Conservation (phyloP, 2,329 filamentous ascomycete species). For the Zarea fungicola region DNA sequence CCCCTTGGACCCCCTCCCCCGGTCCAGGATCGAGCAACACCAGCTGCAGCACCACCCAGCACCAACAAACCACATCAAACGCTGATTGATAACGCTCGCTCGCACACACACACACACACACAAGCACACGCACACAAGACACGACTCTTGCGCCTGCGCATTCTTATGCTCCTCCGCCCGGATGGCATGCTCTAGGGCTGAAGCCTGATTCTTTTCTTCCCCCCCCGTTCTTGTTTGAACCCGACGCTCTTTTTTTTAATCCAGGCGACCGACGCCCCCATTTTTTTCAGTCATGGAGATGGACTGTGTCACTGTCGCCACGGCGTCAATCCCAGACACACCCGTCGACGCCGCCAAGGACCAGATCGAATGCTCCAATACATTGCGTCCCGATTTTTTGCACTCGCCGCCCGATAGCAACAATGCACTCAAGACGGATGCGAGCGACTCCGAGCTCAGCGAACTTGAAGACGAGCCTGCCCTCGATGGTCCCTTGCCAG, state of each 20-base stretch:
- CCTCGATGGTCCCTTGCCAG: constrained; percentile 26
- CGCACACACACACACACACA: no score
- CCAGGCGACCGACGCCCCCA: neutral
- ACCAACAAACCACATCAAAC: neutral
- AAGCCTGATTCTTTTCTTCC: constrained; percentile 27
- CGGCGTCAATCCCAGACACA: constrained; percentile 15
- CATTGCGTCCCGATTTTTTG: constrained; percentile 39
- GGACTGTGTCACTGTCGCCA: constrained; percentile 2
- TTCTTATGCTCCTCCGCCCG: constrained; percentile 7
- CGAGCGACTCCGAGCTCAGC: constrained; percentile 61
- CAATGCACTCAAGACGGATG: constrained; percentile 53
- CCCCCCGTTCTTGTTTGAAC: constrained; percentile 2
- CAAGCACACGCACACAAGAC: no score
- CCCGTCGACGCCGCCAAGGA: constrained; percentile 23
- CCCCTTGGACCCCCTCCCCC: no score
- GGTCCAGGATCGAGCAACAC: constrained; percentile 12
- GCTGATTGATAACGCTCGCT: constrained; percentile 6
- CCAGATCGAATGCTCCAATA: constrained; percentile 32
- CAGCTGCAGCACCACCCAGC: constrained; percentile 9
- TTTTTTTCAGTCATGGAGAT: constrained; percentile 5
- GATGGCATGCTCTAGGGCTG: constrained; percentile 32
- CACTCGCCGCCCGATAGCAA: constrained; percentile 62
- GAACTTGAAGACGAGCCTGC: constrained; percentile 55
- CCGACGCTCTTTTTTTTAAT: constrained; percentile 10
- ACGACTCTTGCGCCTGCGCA: neutral